Base-by-base conservation (phyloP, 2,329 filamentous ascomycete genomes). In the Cladorrhinum sp. region DNA sequence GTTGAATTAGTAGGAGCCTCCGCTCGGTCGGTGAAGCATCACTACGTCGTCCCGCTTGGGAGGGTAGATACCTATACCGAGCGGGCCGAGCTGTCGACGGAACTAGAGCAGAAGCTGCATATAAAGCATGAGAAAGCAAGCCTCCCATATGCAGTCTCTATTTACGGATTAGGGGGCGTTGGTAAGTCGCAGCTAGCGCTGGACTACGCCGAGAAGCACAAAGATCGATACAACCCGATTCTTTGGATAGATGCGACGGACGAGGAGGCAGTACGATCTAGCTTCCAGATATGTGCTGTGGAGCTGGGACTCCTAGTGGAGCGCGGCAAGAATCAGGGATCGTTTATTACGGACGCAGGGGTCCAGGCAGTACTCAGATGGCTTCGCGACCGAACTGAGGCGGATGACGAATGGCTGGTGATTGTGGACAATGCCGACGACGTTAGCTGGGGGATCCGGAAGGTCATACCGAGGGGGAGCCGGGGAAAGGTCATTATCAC, bases 171-270 rank as follows among this genome's bases (percentile, higher is more conserved):
- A n/a, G 74, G 74, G 1, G 73, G 74, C 4, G 67, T 54, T 26
- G 1, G 70, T 68, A 66, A 66, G 20, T 66, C 64, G 10, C 62
- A 66, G 58, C 54, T 64, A 8, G 64, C 60, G 23, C 64, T 66
- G 50, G 60, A 61, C 36, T 63, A 50, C 36, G 63, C 63, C n/a
- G n/a, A n/a, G n/a, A n/a, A n/a, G n/a, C n/a, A n/a, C n/a, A n/a
- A n/a, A n/a, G n/a, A n/a, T n/a, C n/a, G n/a, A n/a, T n/a, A n/a
- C n/a, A n/a, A n/a, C n/a, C n/a, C n/a, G n/a, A n/a, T n/a, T 21
- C 52, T 62, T 46, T 12, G 42, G 30, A 33, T 62, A 21, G 57
- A 56, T 9, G 20, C 21, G 23, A 30, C 46, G 20, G 54, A 57
- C 23, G 48, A 58, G 21, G 61, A 63, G 50, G 33, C 58, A 36